Percentiles rank a stretch among this genome's conserved stretches.
Conservation (phyloP, 2,329 filamentous ascomycete genomes). For the Penicillium sp. region DNA sequence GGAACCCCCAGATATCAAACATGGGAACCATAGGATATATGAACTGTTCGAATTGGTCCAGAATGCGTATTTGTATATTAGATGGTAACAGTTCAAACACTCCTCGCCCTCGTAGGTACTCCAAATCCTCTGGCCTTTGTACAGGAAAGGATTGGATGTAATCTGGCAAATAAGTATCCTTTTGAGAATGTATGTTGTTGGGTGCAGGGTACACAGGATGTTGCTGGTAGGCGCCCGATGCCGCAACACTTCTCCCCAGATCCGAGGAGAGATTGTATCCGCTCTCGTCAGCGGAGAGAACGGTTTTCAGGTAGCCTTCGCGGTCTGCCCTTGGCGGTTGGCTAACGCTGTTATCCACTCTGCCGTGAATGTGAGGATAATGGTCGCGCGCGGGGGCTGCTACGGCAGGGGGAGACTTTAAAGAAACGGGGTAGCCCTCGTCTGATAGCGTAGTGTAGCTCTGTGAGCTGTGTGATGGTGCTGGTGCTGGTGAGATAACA, state of each 20-base stretch:
- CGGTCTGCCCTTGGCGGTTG: neutral
- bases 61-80: neutral
- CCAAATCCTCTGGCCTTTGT: neutral
- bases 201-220: neutral
- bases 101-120: neutral
- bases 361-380: neutral
- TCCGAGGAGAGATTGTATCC: neutral
- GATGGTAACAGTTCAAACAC: neutral
- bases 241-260: neutral
- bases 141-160: neutral
- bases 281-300: neutral
- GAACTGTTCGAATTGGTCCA: neutral
- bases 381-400: no score
- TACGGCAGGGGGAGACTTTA: no score
- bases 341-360: neutral
- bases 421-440: no score
- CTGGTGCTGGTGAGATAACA: no score
- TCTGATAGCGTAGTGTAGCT: no score
- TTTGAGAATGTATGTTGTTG: neutral
- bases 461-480: no score
- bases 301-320: neutral
- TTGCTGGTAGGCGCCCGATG: neutral
- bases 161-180: neutral
- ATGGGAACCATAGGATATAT: neutral
- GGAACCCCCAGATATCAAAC: neutral